phyloP scores from a whole-genome alignment of 306 rosid species.

The Quercus bicolor region DNA sequence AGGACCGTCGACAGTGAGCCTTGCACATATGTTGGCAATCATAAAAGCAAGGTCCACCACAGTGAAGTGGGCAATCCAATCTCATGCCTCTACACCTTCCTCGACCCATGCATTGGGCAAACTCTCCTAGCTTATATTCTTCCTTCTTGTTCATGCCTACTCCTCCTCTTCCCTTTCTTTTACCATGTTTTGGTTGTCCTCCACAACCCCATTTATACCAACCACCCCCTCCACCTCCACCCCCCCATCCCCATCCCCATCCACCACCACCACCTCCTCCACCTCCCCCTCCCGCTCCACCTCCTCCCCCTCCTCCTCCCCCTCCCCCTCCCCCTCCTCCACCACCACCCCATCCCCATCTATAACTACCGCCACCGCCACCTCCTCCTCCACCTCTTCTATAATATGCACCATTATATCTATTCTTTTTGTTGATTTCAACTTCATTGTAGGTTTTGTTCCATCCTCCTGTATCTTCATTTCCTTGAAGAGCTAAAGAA shows the following conservation, averaged over 20 bases:
- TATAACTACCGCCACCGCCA: not conserved
- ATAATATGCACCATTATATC: not conserved
- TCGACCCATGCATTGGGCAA: conserved; percentile 67
- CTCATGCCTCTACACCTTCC: conserved; percentile 70
- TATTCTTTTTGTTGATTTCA: conserved; percentile 31
- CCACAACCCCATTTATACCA: conserved; percentile 80
- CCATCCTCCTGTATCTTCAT: conserved; percentile 13
- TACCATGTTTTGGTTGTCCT: conserved; percentile 25
- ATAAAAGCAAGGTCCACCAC: conserved; percentile 81
- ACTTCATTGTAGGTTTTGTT: conserved; percentile 24
- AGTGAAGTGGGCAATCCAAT: conserved; percentile 86
- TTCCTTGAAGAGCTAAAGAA: conserved; percentile 11
- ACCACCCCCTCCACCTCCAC: conserved; percentile 78
- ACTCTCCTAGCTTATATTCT: conserved; percentile 64
- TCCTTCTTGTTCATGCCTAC: conserved; percentile 16
- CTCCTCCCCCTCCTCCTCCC: too few species aligned
- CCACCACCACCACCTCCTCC: conserved; percentile 10
- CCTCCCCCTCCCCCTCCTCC: conserved; percentile 5
- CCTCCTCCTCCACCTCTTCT: conserved; percentile 19
- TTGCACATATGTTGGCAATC: conserved; percentile 88
- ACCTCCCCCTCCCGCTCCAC: accelerated
- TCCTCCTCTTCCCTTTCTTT: conserved; percentile 22
- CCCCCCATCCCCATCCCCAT: conserved; percentile 47
- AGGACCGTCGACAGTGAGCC: conserved; percentile 59
- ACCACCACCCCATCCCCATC: conserved; percentile 10